Base-by-base conservation (phyloP, 192 early-diverging fungal species). In the Coemansia sp. region DNA sequence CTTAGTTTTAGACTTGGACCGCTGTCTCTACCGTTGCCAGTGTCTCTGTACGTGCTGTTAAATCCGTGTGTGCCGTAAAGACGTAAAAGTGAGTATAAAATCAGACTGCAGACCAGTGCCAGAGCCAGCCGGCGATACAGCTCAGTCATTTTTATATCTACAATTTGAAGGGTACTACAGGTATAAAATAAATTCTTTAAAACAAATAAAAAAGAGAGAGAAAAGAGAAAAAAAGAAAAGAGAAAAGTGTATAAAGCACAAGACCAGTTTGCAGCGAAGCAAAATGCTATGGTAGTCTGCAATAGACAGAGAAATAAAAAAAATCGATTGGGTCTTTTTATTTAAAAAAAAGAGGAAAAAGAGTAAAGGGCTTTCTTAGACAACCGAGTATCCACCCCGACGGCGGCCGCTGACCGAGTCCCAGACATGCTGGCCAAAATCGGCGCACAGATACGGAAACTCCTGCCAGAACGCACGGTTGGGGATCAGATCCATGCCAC, bases 401-500 rank as follows among this genome's bases (percentile, higher is more conserved):
- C 76, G 69, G 29, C 76, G 82, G 1, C 73, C 73, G 51, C 73
- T 63, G 31, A 69, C 76, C 50, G 60, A 64, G 48, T 71, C 56
- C 69, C 77, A 83, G 61, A 80, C 34, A 18, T 79, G 76, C 61
- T 73, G 82, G 48, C 65, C 64, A 79, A 83, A 83, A 58, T 83
- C 82, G 14, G 69, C 32, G 48, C 68, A 70, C 55, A 80, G 28
- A 64, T 80, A 80, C 25, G 77, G 77, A 62, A 80, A 80, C 63
- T 80, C 77, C 25, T 72, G 72, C 77, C 77, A 80, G 65, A 80
- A 80, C 29, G 58, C 56, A 18, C 60, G 69, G 33, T 83, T 77
- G 1, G 82, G 82, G 45, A 83, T 68, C 56, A 83, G 60, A 56
- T 83, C 82, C 57, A 83, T 34, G 34, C 82, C 82, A 25, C 34